Evolutionary conservation across 768 basidiomycete genomes (phyloP), one percentile per base, ranked within the genome.

Genomic region (Naganishia randhawae): DNA sequence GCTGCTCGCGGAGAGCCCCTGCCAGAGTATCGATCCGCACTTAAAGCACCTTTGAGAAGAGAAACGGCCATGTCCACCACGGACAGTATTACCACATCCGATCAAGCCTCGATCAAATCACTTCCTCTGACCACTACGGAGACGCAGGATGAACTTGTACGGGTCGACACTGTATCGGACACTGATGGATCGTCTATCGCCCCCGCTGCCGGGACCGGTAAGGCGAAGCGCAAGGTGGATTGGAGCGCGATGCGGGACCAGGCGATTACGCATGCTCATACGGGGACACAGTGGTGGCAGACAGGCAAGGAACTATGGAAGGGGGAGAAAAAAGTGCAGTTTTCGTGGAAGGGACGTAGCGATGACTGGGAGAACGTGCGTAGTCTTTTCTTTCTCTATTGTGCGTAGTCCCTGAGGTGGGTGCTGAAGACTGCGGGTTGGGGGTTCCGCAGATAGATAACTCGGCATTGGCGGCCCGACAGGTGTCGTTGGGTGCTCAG

Each of bases 321-420:
- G 27, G 57, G 57, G 39, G 57, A 61, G 39, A 61, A 61, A 25
- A 61, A 61, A 16, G 57, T 61, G 1, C 37, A 61, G 39, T 61
- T 61, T 16, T 39, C 57, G 5, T 61, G 57, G 57, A 41, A 41
- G 25, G 57, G 57, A 19, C 17, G n/a, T 25, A 41, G 57, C 25
- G 57, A 61, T 22, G 37, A 61, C 41, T 61, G 57, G 57, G 57
- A 61, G 57, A 61, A 61, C 29, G 57, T 61, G 39, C 10, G 57
- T 29, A 17, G 35, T 9, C 19, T 37, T 7, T 9, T 22, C n/a
- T 48, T 48, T 48, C n/a, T 39, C 37, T 39, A 33, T 55, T 33
- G 16, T 22, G 25, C 19, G 35, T n/a, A 22, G 1, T n/a, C n/a
- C n/a, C n/a, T n/a, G n/a, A n/a, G 35, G 7, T n/a, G 33, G 27